phyloP scores from a whole-genome alignment of 2,329 filamentous ascomycete genomes.

The Iodosphaeria phyllophila region DNA sequence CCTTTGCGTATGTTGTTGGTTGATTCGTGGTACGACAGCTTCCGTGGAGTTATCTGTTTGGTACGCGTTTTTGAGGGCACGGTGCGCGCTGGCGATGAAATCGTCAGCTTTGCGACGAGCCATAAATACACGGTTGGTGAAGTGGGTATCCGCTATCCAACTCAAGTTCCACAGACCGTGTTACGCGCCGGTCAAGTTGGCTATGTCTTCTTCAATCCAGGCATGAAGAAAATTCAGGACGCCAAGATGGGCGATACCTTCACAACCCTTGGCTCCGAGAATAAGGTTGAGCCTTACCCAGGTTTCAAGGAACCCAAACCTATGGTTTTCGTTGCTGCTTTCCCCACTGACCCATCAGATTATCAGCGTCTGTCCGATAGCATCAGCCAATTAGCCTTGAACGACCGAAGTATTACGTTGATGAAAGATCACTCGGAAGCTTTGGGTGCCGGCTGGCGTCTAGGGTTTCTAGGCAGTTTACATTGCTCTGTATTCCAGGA shows the following conservation, averaged over 20 bases:
- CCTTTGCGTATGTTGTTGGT: conserved; percentile 75
- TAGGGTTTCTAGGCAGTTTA: conserved; percentile 89
- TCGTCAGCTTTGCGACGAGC: conserved; percentile 78
- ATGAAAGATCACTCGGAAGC: conserved; percentile 92
- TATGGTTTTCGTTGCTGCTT: conserved; percentile 97
- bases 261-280: conserved; percentile 62
- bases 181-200: conserved; percentile 87
- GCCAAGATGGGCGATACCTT: conserved; percentile 94
- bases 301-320: conserved; percentile 95
- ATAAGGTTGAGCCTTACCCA: conserved; percentile 59
- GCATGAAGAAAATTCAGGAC: conserved; percentile 93
- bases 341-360: conserved; percentile 79
- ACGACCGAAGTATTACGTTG: conserved; percentile 85
- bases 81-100: conserved; percentile 62
- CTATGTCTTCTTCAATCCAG: conserved; percentile 93
- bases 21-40: conserved; percentile 96
- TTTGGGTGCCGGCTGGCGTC: conserved; percentile 77
- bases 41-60: conserved; percentile 80
- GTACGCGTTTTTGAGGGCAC: conserved; percentile 83
- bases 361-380: conserved; percentile 80
- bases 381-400: conserved; percentile 82
- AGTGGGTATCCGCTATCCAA: conserved; percentile 89
- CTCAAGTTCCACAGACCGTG: conserved; percentile 61
- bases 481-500: conserved; percentile 99
- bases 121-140: conserved; percentile 87